Base-by-base conservation (phyloP, 1,284 basidiomycete species). In the Chalciporus sp. region DNA sequence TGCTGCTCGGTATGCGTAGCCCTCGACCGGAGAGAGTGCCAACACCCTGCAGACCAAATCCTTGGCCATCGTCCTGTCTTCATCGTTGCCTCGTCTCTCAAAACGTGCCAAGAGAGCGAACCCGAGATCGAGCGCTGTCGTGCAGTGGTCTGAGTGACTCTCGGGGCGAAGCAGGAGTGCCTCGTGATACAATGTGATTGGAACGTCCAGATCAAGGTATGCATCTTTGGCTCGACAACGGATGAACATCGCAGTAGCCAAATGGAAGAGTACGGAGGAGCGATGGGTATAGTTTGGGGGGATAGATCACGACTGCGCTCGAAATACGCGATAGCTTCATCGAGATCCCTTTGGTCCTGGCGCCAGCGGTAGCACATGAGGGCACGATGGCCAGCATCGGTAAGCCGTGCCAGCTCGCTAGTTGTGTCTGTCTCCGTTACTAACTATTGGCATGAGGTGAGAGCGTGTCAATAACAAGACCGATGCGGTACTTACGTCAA, bases 211-310 rank as follows among this genome's bases (percentile, higher is more conserved):
- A 8, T 40, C 47, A 4, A 1, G 14, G 27, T 37, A 11, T 2
- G 23, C 6, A 20, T 20, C 20, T 5, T 41, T 19, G 8, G 31
- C 33, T 2, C 28, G 49, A 12, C 19, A 53, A 1, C 14, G 28
- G 12, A 42, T 47, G 14, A 45, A 46, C 11, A 45, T 43, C 20
- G 54, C 58, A 19, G 31, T 56, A 1, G 58, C 60, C 27, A 54
- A 17, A 40, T 62, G 54, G 26, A 47, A 39, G 9, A 48, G 37
- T 9, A 54, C 51, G n/a, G 33, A 51, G 2, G 48, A 45, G 40
- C 52, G 51, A 44, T 52, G 49, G 17, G 61, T 47, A 26, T 63
- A 50, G 17, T 40, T 39, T 23, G 31, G 4, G 1, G 53, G 42
- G 23, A 62, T 19, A 23, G 8, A 28, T 48, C 11, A 11, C 52